Percentiles rank a stretch among this genome's conserved stretches.
These are phyloP conservation scores for Eucalyptus virginea DNA, from an alignment of 345 rosid genomes.

Conservation along the genomic window DNA sequence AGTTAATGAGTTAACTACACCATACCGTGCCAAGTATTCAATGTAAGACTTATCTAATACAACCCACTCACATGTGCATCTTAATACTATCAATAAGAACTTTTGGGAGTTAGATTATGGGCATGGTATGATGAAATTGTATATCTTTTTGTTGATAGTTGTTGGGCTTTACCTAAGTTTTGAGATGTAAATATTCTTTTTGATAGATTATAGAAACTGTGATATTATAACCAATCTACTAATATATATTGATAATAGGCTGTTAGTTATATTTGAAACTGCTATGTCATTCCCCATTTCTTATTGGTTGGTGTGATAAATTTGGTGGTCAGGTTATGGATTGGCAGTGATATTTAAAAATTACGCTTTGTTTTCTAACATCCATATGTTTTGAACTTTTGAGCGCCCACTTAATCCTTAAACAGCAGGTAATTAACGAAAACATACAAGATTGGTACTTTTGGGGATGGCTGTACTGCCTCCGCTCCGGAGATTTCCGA, in stretches of 20 bases:
- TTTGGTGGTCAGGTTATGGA: neutral
- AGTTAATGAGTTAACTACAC: too few relatives aligned
- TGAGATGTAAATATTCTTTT: neutral
- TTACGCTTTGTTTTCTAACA: neutral
- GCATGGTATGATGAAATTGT: neutral
- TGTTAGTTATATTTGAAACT: neutral
- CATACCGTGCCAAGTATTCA: too few relatives aligned
- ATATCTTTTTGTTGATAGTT: neutral
- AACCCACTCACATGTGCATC: too few relatives aligned
- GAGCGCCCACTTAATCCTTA: neutral
- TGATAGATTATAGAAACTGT: too few relatives aligned
- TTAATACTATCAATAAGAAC: too few relatives aligned
- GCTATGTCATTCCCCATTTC: neutral
- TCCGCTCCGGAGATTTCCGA: neutral
- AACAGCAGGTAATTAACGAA: neutral
- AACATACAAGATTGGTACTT: neutral
- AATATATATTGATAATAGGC: neutral
- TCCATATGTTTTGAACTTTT: neutral
- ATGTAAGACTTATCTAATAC: too few relatives aligned
- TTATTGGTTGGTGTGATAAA: neutral
- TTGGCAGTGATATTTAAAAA: too few relatives aligned
- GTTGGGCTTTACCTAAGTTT: neutral
- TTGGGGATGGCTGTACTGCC: neutral
- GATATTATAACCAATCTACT: fast-evolving
- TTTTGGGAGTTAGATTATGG: neutral